Evolutionary conservation across 2,329 filamentous ascomycete genomes (phyloP), one percentile per base, ranked within the genome.

Genomic region (Ophiostoma ulmi): DNA sequence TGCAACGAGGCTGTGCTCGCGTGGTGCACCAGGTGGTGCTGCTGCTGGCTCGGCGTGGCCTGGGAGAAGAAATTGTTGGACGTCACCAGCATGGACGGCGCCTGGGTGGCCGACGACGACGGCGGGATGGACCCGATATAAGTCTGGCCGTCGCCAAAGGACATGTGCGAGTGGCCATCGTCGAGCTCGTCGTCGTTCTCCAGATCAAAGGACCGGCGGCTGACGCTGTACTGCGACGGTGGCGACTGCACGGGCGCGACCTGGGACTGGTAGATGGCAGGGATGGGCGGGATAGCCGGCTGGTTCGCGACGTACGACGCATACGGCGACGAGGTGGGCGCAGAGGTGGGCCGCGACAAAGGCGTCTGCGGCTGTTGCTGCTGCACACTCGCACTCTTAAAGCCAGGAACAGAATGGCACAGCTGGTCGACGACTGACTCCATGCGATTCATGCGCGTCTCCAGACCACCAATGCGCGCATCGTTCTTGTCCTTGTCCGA

Each of bases 351-450:
- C n/a, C 75, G 75, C 17, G 75, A 76, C 36, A 74, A 75, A 11
- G 78, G 17, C 26, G 75, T 36, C 36, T 41, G 39, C 74, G 75
- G 44, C 66, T 4, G 66, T 4, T 13, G n/a, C 36, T 38, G 65
- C 26, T 17, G 17, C 38, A 10, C 22, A 22, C 31, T 3, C 17
- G 13, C 10, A 14, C 36, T 13, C 11, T 75, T 77, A 72, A 82
- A 80, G 3, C 80, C 80, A 0, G 83, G 80, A 10, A 82, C 79
- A 6, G 81, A 75, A 67, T 84, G 81, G 75, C 83, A 84, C 2
- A 87, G 79, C 75, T 84, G 81, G 70, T 81, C 79, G 5, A 87
- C 81, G 5, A 85, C 80, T 35, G 80, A 81, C 77, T 89, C 87
- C 72, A 89, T 78, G 61, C 82, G 83, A 26, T 81, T 78, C 75